Percentiles rank a stretch among this genome's conserved stretches.
Evolutionary conservation across 2,329 filamentous ascomycete genomes (phyloP).

Genomic region (Harringtonia lauricola): DNA sequence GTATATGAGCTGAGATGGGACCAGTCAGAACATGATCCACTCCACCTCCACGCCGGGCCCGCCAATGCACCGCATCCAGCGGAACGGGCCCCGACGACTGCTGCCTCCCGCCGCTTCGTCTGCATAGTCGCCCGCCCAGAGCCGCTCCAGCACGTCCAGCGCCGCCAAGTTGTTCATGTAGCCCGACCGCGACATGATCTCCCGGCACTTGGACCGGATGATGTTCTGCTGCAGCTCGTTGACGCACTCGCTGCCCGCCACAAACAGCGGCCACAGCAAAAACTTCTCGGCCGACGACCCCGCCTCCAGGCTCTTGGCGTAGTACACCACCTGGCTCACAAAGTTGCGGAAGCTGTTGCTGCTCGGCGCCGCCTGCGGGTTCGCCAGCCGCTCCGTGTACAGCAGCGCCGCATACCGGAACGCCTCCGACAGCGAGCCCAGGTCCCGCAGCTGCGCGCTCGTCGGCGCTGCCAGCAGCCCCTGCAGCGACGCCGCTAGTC

Average conservation of each 20-base stretch:
- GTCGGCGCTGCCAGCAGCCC: slow-evolving; percentile 28
- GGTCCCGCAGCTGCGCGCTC: slow-evolving; percentile 56
- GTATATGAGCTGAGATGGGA: no score
- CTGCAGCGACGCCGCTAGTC: slow-evolving; percentile 31
- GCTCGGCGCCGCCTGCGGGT: slow-evolving; percentile 60
- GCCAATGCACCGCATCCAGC: slow-evolving; percentile 47
- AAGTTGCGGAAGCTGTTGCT: slow-evolving; percentile 74
- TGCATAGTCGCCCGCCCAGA: slow-evolving; percentile 55
- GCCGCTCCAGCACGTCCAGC: slow-evolving; percentile 71
- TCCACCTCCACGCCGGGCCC: slow-evolving; percentile 47
- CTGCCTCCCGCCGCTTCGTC: slow-evolving; percentile 26
- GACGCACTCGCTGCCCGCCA: slow-evolving; percentile 81
- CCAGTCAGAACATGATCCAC: slow-evolving; percentile 51
- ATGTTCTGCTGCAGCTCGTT: slow-evolving; percentile 68
- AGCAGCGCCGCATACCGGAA: slow-evolving; percentile 84
- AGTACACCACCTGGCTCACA: slow-evolving; percentile 71
- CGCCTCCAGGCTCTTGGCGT: slow-evolving; percentile 67
- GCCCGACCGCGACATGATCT: slow-evolving; percentile 79
- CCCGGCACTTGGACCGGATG: slow-evolving; percentile 68
- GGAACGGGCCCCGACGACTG: slow-evolving; percentile 42
- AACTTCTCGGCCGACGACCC: slow-evolving; percentile 73
- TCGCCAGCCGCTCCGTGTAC: slow-evolving; percentile 79
- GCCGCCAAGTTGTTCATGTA: slow-evolving; percentile 90
- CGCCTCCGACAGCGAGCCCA: slow-evolving; percentile 75
- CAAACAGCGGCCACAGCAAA: slow-evolving; percentile 85